Conservation (phyloP, 805 yeast species). For the Yarrowia porcina region DNA sequence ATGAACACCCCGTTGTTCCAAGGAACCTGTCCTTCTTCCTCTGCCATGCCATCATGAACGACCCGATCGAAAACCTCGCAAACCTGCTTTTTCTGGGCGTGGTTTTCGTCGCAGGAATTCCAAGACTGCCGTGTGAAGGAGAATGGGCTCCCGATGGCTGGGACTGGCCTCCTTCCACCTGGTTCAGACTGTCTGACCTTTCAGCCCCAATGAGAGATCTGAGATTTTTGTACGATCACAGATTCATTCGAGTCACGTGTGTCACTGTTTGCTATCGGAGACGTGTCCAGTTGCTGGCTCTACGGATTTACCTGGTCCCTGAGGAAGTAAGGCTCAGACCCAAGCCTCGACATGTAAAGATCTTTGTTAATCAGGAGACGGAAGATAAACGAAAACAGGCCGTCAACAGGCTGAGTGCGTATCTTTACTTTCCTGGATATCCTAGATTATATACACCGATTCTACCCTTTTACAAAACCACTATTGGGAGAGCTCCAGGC, state of each 20-base stretch:
- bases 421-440: background rate
- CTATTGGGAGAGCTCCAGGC: background rate
- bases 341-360: background rate
- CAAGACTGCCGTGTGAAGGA: background rate
- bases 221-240: background rate
- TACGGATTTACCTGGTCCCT: background rate
- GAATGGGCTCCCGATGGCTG: constrained; percentile 8
- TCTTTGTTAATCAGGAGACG: background rate
- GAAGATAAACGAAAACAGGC: background rate
- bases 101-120: background rate
- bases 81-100: constrained; percentile 3
- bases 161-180: constrained; percentile 20
- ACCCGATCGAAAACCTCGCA: background rate
- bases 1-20: no score
- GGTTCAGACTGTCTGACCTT: background rate
- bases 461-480: background rate
- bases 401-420: background rate
- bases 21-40: no score
- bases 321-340: background rate
- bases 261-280: background rate
- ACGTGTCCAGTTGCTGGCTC: background rate
- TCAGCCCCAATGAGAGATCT: background rate
- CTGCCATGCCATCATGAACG: background rate
- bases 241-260: constrained; percentile 2
- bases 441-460: background rate